These are phyloP conservation scores for Solanum hybrid DNA, from an alignment of 305 asterid species.

Conservation along the genomic window DNA sequence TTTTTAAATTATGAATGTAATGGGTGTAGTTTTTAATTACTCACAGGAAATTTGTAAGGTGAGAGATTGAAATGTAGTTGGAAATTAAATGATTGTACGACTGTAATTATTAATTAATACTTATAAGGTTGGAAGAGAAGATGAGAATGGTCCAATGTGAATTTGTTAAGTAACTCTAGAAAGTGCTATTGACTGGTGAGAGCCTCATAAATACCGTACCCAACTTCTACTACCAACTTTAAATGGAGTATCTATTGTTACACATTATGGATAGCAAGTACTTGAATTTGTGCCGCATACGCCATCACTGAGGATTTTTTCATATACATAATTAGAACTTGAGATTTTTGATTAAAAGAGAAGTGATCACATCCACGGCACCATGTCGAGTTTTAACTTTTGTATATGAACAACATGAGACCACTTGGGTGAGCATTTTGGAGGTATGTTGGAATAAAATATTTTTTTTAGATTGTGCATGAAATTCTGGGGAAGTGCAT, in stretches of 20 bases:
- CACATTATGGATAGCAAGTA: not conserved
- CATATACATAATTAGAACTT: not conserved
- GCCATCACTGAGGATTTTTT: too few species aligned
- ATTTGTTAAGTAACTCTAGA: not conserved
- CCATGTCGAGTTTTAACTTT: not conserved
- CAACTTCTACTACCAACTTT: not conserved
- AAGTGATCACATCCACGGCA: too few species aligned
- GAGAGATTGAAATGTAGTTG: not conserved
- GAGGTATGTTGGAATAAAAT: not conserved
- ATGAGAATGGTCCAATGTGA: not conserved
- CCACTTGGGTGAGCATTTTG: not conserved
- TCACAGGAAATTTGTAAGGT: not conserved
- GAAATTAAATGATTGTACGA: not conserved
- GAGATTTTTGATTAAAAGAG: too few species aligned
- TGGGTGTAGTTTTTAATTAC: not conserved
- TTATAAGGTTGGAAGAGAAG: not conserved
- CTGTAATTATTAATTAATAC: not conserved
- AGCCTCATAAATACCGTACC: not conserved
- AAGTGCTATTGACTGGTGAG: not conserved
- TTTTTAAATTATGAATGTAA: not conserved
- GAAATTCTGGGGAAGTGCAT: not conserved
- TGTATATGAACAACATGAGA: not conserved
- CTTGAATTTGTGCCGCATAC: not conserved
- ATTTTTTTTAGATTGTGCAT: not conserved
- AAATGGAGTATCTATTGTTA: not conserved